Base-by-base conservation (phyloP, 305 asterid genomes). In the Striga hermonthica region DNA sequence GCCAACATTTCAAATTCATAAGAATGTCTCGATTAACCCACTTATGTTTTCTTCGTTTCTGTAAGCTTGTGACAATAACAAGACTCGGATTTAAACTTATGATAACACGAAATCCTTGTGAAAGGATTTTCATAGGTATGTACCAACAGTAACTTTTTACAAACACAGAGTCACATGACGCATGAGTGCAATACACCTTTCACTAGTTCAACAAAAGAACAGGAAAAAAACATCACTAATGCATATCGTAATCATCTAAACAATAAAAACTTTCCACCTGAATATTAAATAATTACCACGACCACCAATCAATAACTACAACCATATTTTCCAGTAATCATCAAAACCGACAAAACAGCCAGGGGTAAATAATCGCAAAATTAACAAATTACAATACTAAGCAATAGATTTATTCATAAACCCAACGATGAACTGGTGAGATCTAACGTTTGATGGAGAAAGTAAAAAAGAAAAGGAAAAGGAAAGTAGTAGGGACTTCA, bases 381-480 rank as follows among this genome's bases (percentile, higher is more conserved):
- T 37, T 22, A 22, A 22, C 52, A 50, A 36, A 11, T 31, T 56
- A 50, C 28, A 40, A 50, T 58, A 22, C 16, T 59, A 57, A 56
- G 47, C 4, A 43, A 62, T 36, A 34, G 4, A 14, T 44, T 44
- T 44, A 54, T 31, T 54, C 54, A 64, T 49, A 14, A 60, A 64
- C 50, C 62, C 65, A 47, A 59, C 40, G 66, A 60, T 4, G 41
- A 62, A 60, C 49, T 56, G 62, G 54, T 40, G 52, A 75, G 75
- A 75, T 78, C 74, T 69, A 50, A 52, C 31, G 38, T 41, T 52
- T 49, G 50, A 66, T 7, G 41, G 55, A n/a, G 41, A 54, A 65
- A 69, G 43, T 54, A 8, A 8, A 65, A 57, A 45, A 52, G 69
- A 31, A 22, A 22, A 22, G 2, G 31, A 22, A 22, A 22, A 22